phyloP scores from a whole-genome alignment of 352 stramenopile genomes.

The Pythium plurisporium region DNA sequence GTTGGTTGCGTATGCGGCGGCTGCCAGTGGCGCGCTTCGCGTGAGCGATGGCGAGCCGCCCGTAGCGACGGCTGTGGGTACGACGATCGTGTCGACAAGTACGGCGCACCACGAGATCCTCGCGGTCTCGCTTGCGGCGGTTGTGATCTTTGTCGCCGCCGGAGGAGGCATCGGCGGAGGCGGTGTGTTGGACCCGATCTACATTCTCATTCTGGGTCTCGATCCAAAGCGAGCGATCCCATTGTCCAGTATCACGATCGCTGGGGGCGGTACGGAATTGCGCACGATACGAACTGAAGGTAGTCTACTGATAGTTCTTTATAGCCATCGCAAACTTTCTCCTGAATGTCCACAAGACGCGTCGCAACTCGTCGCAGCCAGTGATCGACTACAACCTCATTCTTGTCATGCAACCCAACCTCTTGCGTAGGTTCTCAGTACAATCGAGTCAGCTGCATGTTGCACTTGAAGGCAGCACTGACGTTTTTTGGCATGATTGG shows the following conservation, averaged over 20 bases:
- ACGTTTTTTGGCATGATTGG: not conserved
- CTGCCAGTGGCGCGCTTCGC: not conserved
- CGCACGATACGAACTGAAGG: not conserved
- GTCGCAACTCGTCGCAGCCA: slow-evolving; percentile 83
- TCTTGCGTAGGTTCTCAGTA: slow-evolving; percentile 37
- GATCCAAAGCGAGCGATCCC: slow-evolving; percentile 90
- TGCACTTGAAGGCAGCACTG: not conserved
- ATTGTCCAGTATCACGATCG: slow-evolving; percentile 93
- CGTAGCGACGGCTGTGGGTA: not conserved
- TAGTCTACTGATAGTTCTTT: too few relatives aligned
- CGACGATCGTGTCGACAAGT: not conserved
- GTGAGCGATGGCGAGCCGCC: not conserved
- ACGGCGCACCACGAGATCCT: slow-evolving; percentile 31
- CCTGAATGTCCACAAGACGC: slow-evolving; percentile 88
- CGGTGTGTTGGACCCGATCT: slow-evolving; percentile 94
- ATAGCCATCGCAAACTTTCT: slow-evolving; percentile 89
- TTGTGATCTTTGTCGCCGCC: slow-evolving; percentile 84
- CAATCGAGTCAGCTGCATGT: not conserved
- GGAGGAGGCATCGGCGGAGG: slow-evolving; percentile 89
- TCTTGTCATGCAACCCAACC: slow-evolving; percentile 94
- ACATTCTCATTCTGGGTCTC: slow-evolving; percentile 94
- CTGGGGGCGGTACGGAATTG: slow-evolving; percentile 52
- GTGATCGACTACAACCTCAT: slow-evolving; percentile 99
- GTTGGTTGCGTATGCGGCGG: not conserved
- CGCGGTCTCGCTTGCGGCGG: slow-evolving; percentile 39